Conservation (phyloP, 257 asterid species). For the Capsicum baccatum region DNA sequence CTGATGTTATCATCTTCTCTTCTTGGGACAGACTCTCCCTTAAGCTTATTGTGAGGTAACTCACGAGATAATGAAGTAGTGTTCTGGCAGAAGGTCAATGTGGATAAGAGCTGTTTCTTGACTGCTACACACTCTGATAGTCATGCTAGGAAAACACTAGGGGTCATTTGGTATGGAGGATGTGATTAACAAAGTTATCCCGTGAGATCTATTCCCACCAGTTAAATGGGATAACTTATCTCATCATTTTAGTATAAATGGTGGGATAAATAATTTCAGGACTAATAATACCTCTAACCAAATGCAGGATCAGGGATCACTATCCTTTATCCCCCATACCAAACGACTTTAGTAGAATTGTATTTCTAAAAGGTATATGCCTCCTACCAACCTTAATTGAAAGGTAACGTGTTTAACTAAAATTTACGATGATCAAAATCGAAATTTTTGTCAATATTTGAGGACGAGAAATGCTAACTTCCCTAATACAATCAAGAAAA, state of each 20-base stretch:
- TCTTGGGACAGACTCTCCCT: not conserved
- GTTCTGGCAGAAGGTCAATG: not conserved
- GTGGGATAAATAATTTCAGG: no score
- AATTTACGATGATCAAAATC: not conserved
- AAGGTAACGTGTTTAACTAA: not conserved
- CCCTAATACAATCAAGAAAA: not conserved
- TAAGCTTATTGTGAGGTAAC: not conserved
- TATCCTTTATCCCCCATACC: no score
- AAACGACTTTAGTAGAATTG: not conserved
- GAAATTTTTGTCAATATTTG: not conserved
- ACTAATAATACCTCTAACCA: no score
- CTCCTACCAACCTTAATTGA: not conserved
- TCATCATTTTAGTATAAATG: no score
- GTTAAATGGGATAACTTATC: no score
- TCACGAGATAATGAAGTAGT: not conserved
- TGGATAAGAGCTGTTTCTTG: not conserved
- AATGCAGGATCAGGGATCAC: no score
- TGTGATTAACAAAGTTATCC: no score
- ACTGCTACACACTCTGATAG: not conserved
- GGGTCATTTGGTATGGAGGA: no score
- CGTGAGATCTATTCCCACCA: no score
- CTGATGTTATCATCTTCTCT: slow-evolving; percentile 1
- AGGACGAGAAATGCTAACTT: not conserved
- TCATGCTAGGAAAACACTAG: not conserved
- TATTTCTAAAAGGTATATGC: not conserved